Conservation (phyloP, 2,329 filamentous ascomycete genomes). For the Hypocreales sp. region DNA sequence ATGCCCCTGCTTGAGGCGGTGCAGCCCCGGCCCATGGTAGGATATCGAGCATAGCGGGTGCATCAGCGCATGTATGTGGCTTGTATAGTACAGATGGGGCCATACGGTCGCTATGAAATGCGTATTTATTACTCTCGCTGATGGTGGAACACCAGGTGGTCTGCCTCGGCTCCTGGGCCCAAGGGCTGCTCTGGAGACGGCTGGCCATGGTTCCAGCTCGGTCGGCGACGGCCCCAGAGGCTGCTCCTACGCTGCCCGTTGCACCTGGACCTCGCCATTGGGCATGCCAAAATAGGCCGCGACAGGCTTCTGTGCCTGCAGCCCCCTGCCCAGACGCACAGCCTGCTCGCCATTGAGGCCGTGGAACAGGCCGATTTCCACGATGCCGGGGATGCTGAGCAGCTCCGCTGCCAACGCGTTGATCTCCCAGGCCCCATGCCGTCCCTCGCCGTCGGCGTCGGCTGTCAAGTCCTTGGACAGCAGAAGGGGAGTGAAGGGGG, state of each 20-base stretch:
- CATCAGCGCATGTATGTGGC: conserved; percentile 14
- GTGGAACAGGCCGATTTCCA: conserved; percentile 84
- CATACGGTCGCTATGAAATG: conserved; percentile 11
- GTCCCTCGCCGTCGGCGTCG: conserved; percentile 34
- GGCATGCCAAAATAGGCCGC: conserved; percentile 92
- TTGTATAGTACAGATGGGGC: too few species aligned
- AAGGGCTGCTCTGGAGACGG: too few species aligned
- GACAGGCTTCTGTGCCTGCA: conserved; percentile 76
- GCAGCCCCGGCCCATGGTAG: conserved; percentile 5
- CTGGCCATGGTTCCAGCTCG: too few species aligned
- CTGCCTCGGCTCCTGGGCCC: too few species aligned
- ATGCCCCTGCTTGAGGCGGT: neutral
- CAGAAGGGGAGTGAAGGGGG: conserved; percentile 64
- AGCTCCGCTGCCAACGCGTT: conserved; percentile 57
- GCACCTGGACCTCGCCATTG: conserved; percentile 43
- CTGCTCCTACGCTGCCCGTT: too few species aligned
- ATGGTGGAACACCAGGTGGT: too few species aligned
- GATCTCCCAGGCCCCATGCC: conserved; percentile 61
- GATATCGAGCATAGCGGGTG: conserved; percentile 17
- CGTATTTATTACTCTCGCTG: too few species aligned
- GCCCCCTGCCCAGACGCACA: conserved; percentile 30
- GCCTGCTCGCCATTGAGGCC: conserved; percentile 64
- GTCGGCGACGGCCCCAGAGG: too few species aligned
- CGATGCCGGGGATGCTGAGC: conserved; percentile 69
- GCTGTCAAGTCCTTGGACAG: conserved; percentile 36